Evolutionary conservation across 1,284 basidiomycete species (phyloP), one percentile per base, ranked within the genome.

Genomic region (Omphalotus olearius): DNA sequence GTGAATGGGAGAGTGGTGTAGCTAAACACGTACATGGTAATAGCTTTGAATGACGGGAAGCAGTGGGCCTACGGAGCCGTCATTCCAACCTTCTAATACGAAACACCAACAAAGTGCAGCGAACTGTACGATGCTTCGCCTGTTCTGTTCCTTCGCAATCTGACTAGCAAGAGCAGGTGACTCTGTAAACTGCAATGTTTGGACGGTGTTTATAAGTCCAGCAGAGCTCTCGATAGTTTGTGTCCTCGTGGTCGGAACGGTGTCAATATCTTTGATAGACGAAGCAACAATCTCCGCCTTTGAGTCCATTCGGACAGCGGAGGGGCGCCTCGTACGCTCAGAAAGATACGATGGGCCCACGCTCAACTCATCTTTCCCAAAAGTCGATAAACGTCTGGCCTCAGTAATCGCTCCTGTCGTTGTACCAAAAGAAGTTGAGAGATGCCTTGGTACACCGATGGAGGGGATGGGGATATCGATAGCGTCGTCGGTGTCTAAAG

Each of bases 21-120:
- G 10, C 7, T 35, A 16, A 16, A 30, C n/a, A 41, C 50, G 4
- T 39, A 55, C 54, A 33, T 45, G 14, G 42, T 56, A 56, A 18
- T 30, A n/a, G n/a, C 26, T 36, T 42, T 56, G 55, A 20, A 56
- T 56, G 16, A 33, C 23, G 16, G 55, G 55, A 23, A 56, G 39
- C 25, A 56, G 26, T 14, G 55, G 51, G 6, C 55, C 55, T 6
- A 49, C 41, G 13, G 47, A 45, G 11, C 50, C 55, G 47, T 56
- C 55, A 26, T 53, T 56, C 55, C 55, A 56, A n/a, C 55, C 55
- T 33, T 40, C 36, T 10, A 53, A 16, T 10, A 44, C 9, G 30
- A 53, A 45, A 14, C 38, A 47, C 45, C 45, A 52, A 17, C 45
- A 47, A 6, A 52, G 18, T 37, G 45, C 38, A 13, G 28, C 40